These are phyloP conservation scores for Mortierella sp. DNA, from an alignment of 371 early-diverging fungal genomes.

Conservation along the genomic window DNA sequence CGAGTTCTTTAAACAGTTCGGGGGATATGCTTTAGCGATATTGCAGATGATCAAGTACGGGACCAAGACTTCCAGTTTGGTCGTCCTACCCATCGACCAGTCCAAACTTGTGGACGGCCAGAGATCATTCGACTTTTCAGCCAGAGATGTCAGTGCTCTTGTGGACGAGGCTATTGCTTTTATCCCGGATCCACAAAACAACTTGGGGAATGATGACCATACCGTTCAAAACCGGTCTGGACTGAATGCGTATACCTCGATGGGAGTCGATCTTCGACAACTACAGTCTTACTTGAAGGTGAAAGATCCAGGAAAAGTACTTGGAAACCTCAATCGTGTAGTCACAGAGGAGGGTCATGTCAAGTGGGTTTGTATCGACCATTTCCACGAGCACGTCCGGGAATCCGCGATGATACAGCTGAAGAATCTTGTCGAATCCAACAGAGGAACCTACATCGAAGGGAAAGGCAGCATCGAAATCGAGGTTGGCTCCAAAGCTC, in stretches of 20 bases:
- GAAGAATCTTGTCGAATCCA: not conserved
- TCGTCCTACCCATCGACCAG: not conserved
- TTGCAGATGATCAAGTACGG: constrained; percentile 12
- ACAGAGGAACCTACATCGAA: constrained; percentile 9
- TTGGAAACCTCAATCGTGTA: constrained; percentile 24
- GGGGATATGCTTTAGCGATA: constrained; percentile 2
- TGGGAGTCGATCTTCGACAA: constrained; percentile 16
- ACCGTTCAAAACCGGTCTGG: not conserved
- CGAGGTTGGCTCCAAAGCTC: not conserved
- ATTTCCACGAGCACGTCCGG: constrained; percentile 9
- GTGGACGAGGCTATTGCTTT: constrained; percentile 8
- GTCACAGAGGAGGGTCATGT: constrained; percentile 13
- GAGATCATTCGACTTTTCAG: not conserved
- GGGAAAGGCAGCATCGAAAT: constrained; percentile 5
- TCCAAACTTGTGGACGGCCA: not conserved
- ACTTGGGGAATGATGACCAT: not conserved
- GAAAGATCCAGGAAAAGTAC: constrained; percentile 1
- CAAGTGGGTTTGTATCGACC: constrained; percentile 26
- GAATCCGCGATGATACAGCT: not conserved
- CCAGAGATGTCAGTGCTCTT: not conserved
- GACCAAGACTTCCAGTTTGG: not conserved
- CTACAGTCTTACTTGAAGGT: constrained; percentile 12
- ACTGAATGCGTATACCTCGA: not conserved
- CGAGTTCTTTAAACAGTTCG: constrained; percentile 16
- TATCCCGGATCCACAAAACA: not conserved